Percentiles rank a stretch among this genome's conserved stretches.
phyloP scores from a whole-genome alignment of 1,139 yeast genomes.

The Wickerhamomyces sp. region DNA sequence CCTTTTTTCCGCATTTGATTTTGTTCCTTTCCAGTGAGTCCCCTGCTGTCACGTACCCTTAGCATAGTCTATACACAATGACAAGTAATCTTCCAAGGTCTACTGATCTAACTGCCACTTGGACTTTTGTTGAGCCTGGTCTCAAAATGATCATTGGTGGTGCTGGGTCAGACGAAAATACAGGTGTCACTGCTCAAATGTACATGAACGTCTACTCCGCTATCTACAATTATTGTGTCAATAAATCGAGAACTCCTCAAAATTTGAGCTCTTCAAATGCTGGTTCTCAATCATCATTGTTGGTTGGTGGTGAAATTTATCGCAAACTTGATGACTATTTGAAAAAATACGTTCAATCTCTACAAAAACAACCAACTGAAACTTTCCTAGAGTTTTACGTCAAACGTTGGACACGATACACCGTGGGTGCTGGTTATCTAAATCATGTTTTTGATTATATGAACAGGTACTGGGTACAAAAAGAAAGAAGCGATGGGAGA shows the following conservation, averaged over 20 bases:
- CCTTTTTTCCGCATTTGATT: too few species aligned
- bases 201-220: slow-evolving; percentile 78
- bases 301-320: slow-evolving; percentile 87
- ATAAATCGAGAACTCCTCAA: slow-evolving; percentile 56
- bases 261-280: slow-evolving; percentile 26
- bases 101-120: slow-evolving; percentile 61
- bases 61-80: background rate
- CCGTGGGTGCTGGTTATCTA: slow-evolving; percentile 87
- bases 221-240: slow-evolving; percentile 89
- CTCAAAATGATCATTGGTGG: slow-evolving; percentile 64
- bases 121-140: slow-evolving; percentile 76
- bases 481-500: slow-evolving; percentile 94
- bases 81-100: slow-evolving; percentile 35
- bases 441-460: slow-evolving; percentile 93
- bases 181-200: slow-evolving; percentile 66
- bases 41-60: too few species aligned
- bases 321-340: slow-evolving; percentile 65
- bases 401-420: slow-evolving; percentile 81
- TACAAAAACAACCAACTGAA: slow-evolving; percentile 50
- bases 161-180: slow-evolving; percentile 49
- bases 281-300: slow-evolving; percentile 30
- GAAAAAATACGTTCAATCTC: slow-evolving; percentile 50
- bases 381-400: slow-evolving; percentile 82
- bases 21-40: too few species aligned
- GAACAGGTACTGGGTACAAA: slow-evolving; percentile 96